A percentile compares a stretch with the other conserved stretches of the same genome.
These are phyloP conservation scores for Monosporascus sp. DNA, from an alignment of 2,329 filamentous ascomycete genomes.

Conservation along the genomic window DNA sequence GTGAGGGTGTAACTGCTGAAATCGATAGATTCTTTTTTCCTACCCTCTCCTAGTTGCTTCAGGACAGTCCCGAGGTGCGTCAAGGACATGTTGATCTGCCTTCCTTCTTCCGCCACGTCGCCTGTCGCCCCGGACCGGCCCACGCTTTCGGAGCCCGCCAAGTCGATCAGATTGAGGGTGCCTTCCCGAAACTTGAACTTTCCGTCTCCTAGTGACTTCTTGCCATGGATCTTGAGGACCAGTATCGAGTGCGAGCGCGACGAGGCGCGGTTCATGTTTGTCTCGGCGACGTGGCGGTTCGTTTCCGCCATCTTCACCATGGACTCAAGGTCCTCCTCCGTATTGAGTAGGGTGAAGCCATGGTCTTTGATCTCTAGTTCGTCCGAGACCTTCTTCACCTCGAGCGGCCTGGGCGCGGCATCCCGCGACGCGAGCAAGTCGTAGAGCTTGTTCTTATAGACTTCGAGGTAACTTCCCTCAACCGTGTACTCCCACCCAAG, in stretches of 20 bases:
- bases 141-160: conserved; percentile 87
- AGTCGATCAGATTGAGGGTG: conserved; percentile 89
- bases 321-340: conserved; percentile 70
- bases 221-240: conserved; percentile 72
- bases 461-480: conserved; percentile 92
- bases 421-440: conserved; percentile 67
- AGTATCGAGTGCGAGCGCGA: conserved; percentile 96
- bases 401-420: conserved; percentile 65
- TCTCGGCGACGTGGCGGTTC: conserved; percentile 89
- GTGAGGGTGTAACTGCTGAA: conserved; percentile 97
- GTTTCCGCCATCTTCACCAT: conserved; percentile 76
- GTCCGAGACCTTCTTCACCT: conserved; percentile 23
- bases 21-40: conserved; percentile 70
- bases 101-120: conserved; percentile 85
- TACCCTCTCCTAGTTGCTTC: conserved; percentile 76
- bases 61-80: conserved; percentile 93
- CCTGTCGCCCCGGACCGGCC: conserved; percentile 70
- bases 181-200: conserved; percentile 73
- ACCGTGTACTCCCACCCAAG: conserved; percentile 95
- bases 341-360: conserved; percentile 54
- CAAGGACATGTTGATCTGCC: conserved; percentile 94
- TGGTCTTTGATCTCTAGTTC: conserved; percentile 27
- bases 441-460: conserved; percentile 96
- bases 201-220: conserved; percentile 65
- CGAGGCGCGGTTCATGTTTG: conserved; percentile 94